Conservation (phyloP, 2,329 filamentous ascomycete species). For the Trichoderma breve region DNA sequence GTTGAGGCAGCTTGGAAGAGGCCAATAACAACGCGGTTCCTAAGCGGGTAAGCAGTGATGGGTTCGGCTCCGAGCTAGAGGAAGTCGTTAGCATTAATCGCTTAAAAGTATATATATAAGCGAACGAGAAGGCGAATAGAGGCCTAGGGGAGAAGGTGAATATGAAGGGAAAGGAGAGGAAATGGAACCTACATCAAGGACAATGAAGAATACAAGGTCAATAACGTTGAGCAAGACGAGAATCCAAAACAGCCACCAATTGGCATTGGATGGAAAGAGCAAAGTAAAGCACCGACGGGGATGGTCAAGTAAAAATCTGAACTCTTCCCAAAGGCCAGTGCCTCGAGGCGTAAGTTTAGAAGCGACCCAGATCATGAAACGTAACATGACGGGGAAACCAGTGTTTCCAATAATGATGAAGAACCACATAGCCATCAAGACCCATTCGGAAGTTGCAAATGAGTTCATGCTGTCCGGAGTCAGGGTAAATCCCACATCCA, state of each 20-base stretch:
- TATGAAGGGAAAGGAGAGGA: slow-evolving; percentile 22
- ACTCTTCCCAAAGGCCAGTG: slow-evolving; percentile 80
- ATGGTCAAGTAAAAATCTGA: slow-evolving; percentile 88
- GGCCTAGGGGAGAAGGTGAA: neutral
- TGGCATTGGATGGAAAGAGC: slow-evolving; percentile 83
- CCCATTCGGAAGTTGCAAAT: slow-evolving; percentile 74
- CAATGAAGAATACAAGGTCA: slow-evolving; percentile 86
- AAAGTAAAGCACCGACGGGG: slow-evolving; percentile 95
- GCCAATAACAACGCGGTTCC: slow-evolving; percentile 77
- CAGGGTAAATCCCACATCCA: slow-evolving; percentile 89
- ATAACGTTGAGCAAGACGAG: slow-evolving; percentile 77
- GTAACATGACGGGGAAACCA: slow-evolving; percentile 90
- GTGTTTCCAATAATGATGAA: slow-evolving; percentile 95
- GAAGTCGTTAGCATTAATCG: slow-evolving; percentile 24
- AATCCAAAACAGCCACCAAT: slow-evolving; percentile 94
- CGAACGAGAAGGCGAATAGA: neutral
- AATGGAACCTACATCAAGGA: slow-evolving; percentile 69
- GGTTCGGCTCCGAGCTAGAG: slow-evolving; percentile 65
- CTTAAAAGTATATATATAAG: too few relatives aligned
- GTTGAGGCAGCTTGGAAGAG: slow-evolving; percentile 89
- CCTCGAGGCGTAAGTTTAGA: slow-evolving; percentile 64
- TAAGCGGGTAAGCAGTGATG: slow-evolving; percentile 66
- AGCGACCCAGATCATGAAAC: slow-evolving; percentile 83
- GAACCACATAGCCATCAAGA: slow-evolving; percentile 75
- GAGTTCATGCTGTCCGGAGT: slow-evolving; percentile 93